phyloP scores from a whole-genome alignment of 2,329 filamentous ascomycete genomes.

The Elsinoe necatrix region DNA sequence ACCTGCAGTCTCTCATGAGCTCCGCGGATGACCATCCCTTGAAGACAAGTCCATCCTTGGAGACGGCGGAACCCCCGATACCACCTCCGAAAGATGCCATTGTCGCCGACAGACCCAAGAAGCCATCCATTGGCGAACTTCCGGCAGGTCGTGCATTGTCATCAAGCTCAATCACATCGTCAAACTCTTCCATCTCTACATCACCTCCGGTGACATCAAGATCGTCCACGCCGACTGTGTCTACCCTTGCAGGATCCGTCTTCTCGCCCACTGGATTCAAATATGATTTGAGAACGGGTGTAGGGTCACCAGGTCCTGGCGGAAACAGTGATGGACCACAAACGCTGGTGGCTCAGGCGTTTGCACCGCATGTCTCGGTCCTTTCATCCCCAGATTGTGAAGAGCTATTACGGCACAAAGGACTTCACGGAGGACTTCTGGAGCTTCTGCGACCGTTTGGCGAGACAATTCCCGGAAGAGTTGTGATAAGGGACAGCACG shows the following conservation, averaged over 20 bases:
- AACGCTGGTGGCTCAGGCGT: conserved; percentile 68
- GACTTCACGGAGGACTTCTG: conserved; percentile 71
- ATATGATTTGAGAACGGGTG: conserved; percentile 24
- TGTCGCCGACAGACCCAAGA: background rate
- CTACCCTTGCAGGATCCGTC: conserved; percentile 30
- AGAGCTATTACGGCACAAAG: conserved; percentile 70
- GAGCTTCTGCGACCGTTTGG: conserved; percentile 86
- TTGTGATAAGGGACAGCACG: conserved; percentile 82
- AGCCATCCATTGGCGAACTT: background rate
- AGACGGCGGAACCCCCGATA: background rate
- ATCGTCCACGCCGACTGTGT: background rate
- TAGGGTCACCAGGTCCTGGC: conserved; percentile 30
- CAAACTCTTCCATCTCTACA: background rate
- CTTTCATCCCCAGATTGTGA: conserved; percentile 83
- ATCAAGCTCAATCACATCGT: background rate
- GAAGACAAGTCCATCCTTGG: background rate
- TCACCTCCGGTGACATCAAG: conserved; percentile 5
- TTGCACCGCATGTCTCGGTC: conserved; percentile 81
- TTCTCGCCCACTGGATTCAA: conserved; percentile 36
- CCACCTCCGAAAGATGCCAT: conserved; percentile 10
- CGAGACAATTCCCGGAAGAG: conserved; percentile 76
- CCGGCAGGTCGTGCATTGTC: background rate
- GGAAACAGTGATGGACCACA: conserved; percentile 46
- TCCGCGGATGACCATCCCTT: conserved; percentile 12
- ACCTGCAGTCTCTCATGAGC: conserved; percentile 11